These are phyloP conservation scores for Kodamaea laetipori DNA, from an alignment of 805 yeast genomes.

Conservation along the genomic window DNA sequence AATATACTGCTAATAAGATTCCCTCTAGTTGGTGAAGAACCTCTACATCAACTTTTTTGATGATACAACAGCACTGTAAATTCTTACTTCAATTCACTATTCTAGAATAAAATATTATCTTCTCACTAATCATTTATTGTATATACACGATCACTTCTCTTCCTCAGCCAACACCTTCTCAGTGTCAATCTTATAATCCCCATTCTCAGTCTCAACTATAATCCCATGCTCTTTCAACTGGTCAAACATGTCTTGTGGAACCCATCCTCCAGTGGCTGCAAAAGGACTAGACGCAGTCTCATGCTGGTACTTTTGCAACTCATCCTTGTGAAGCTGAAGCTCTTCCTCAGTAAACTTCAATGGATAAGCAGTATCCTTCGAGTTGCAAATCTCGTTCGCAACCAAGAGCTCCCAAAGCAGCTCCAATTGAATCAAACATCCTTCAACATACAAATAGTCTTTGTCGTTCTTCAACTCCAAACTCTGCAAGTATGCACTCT, in stretches of 20 bases:
- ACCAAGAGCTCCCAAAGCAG: slow-evolving; percentile 70
- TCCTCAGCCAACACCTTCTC: slow-evolving; percentile 24
- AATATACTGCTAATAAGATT: too few species aligned
- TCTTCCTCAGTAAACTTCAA: slow-evolving; percentile 59
- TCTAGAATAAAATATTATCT: too few species aligned
- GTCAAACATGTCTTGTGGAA: slow-evolving; percentile 91
- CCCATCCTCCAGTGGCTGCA: slow-evolving; percentile 91
- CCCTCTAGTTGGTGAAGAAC: too few species aligned
- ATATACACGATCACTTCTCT: slow-evolving; percentile 3
- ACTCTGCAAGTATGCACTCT: slow-evolving; percentile 62
- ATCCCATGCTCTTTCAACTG: slow-evolving; percentile 67
- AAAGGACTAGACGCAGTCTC: slow-evolving; percentile 74
- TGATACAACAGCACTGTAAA: too few species aligned
- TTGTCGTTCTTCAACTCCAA: slow-evolving; percentile 57
- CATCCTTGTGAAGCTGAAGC: slow-evolving; percentile 56
- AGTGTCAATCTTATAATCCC: slow-evolving; percentile 38
- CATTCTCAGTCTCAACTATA: slow-evolving; percentile 56
- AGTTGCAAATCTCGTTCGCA: slow-evolving; percentile 56
- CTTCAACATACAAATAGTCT: slow-evolving; percentile 67
- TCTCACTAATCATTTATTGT: too few species aligned
- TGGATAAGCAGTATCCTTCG: slow-evolving; percentile 52
- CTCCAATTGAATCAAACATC: slow-evolving; percentile 62
- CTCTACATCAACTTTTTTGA: too few species aligned
- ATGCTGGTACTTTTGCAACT: slow-evolving; percentile 67
- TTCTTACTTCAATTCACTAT: too few species aligned